These are phyloP conservation scores for Isabelozyma rhagii DNA, from an alignment of 805 yeast species.

Conservation along the genomic window DNA sequence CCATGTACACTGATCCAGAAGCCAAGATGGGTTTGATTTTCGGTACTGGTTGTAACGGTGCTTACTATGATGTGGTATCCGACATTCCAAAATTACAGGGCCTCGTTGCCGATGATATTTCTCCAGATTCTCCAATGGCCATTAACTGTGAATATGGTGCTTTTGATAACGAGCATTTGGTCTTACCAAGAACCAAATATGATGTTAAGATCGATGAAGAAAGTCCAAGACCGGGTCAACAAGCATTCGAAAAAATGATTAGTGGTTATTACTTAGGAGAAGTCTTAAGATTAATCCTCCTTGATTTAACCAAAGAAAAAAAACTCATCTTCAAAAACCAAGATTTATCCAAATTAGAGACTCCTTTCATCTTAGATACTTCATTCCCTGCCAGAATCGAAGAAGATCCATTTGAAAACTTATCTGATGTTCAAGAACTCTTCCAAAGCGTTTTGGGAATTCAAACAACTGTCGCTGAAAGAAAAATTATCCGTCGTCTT, in stretches of 20 bases:
- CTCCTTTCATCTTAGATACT: constrained; percentile 79
- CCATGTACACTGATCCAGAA: constrained; percentile 84
- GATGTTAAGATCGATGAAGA: constrained; percentile 77
- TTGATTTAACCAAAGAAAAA: constrained; percentile 61
- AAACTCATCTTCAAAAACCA: constrained; percentile 69
- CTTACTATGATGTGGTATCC: constrained; percentile 75
- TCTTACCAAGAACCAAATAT: constrained; percentile 86
- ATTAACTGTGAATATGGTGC: constrained; percentile 99
- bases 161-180: constrained; percentile 82
- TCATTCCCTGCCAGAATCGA: constrained; percentile 85
- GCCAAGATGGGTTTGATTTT: constrained; percentile 93
- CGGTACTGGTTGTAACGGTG: constrained; percentile 98
- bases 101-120: constrained; percentile 58
- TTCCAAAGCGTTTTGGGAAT: constrained; percentile 60
- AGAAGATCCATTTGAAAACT: constrained; percentile 83
- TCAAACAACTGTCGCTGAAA: constrained; percentile 69
- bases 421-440: constrained; percentile 68
- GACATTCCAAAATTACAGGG: constrained; percentile 83
- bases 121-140: constrained; percentile 74
- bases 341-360: constrained; percentile 58
- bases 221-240: constrained; percentile 96
- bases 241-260: constrained; percentile 94
- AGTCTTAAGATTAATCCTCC: constrained; percentile 71
- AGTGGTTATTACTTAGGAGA: constrained; percentile 97
- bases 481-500: constrained; percentile 75